Evolutionary conservation across 225 moss, liverwort and hornwort species (phyloP).

Genomic region (Bryum argenteum): DNA sequence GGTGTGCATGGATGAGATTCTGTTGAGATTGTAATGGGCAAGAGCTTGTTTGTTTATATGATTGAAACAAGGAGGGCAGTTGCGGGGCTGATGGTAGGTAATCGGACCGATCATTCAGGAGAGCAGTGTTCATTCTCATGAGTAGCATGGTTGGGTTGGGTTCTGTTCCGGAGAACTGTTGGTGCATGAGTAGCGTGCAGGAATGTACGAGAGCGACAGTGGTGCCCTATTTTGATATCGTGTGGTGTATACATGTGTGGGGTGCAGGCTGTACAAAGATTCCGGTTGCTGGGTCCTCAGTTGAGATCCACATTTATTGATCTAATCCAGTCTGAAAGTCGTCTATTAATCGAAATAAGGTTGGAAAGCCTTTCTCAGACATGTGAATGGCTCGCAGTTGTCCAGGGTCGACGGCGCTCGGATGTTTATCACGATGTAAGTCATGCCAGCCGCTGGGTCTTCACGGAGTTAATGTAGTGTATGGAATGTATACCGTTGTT

Average conservation of each 20-base stretch:
- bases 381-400: constrained; percentile 23
- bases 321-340: background rate
- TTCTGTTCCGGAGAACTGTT: no score
- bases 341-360: no score
- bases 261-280: constrained; percentile 14
- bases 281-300: background rate
- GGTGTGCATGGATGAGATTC: no score
- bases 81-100: no score
- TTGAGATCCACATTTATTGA: background rate
- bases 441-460: background rate
- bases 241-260: background rate
- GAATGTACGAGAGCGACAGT: background rate
- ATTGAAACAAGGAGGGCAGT: no score
- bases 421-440: constrained; percentile 17
- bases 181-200: no score
- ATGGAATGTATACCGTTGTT: background rate
- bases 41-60: no score
- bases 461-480: background rate
- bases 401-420: constrained; percentile 26
- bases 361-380: background rate
- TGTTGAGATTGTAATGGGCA: no score
- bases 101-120: no score
- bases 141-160: no score
- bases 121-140: no score
- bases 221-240: background rate